Evolutionary conservation across 169 alveolate genomes (phyloP).

Genomic region (Plasmodium cynomolgi): DNA sequence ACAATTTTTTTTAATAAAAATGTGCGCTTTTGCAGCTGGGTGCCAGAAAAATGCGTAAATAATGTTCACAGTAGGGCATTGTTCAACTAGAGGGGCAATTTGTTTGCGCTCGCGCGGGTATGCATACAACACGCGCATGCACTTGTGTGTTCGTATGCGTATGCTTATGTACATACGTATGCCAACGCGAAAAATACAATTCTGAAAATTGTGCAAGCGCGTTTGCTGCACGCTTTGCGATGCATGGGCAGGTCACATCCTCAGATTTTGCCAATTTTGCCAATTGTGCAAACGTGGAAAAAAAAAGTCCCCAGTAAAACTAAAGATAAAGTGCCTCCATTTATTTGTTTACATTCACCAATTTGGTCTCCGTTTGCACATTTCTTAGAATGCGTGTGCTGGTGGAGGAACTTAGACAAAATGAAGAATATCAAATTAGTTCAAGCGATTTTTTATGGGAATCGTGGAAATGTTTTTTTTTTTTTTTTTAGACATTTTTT

Average conservation of each 20-base stretch:
- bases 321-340: background rate
- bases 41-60: background rate
- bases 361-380: background rate
- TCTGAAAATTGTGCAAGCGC: background rate
- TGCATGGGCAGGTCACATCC: background rate
- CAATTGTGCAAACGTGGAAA: background rate
- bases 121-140: background rate
- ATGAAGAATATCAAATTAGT: background rate
- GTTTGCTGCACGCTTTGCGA: background rate
- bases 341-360: background rate
- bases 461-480: slow-evolving; percentile 1
- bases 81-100: background rate
- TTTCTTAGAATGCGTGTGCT: background rate
- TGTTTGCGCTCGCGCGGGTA: background rate
- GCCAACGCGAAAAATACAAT: background rate
- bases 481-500: background rate
- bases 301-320: background rate
- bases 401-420: background rate
- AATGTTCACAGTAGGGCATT: background rate
- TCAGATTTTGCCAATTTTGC: background rate
- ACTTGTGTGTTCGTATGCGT: background rate
- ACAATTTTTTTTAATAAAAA: background rate
- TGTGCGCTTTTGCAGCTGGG: background rate
- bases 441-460: background rate
- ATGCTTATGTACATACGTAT: slow-evolving; percentile 4